Evolutionary conservation across 495 filamentous ascomycete genomes (phyloP).

Genomic region (Darksidea phi): DNA sequence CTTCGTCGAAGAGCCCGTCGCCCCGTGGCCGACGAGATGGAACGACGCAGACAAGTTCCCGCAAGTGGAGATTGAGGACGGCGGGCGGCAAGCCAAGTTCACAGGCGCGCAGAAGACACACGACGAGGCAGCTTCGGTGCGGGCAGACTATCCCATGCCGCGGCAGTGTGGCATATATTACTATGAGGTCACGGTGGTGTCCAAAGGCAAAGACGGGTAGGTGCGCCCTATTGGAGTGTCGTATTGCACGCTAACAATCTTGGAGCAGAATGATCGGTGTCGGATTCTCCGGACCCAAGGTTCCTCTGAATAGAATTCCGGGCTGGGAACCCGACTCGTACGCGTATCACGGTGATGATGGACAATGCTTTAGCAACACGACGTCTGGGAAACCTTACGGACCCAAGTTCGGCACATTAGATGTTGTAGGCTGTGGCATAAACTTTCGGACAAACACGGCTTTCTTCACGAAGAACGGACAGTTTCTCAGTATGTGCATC

Average conservation of each 20-base stretch:
- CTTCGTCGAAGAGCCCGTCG: conserved; percentile 53
- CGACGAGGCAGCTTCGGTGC: conserved; percentile 81
- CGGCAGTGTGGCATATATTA: conserved; percentile 92
- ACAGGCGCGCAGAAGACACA: conserved; percentile 57
- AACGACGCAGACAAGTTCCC: conserved; percentile 70
- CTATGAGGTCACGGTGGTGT: conserved; percentile 86
- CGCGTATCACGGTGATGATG: conserved; percentile 98
- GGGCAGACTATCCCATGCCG: conserved; percentile 89
- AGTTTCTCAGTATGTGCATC: conserved; percentile 61
- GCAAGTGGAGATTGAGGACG: conserved; percentile 70
- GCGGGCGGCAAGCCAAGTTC: conserved; percentile 79
- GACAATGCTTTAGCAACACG: conserved; percentile 75
- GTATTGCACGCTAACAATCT: conserved; percentile 28
- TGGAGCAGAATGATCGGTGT: conserved; percentile 70
- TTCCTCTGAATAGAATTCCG: conserved; percentile 75
- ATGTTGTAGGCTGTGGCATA: conserved; percentile 88
- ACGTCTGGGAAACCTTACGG: conserved; percentile 76
- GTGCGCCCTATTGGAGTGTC: conserved; percentile 20
- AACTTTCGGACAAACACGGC: conserved; percentile 86
- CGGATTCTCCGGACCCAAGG: conserved; percentile 76
- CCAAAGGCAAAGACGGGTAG: conserved; percentile 84
- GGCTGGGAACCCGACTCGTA: conserved; percentile 96
- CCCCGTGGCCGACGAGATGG: conserved; percentile 79
- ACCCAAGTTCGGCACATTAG: conserved; percentile 66
- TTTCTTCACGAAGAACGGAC: conserved; percentile 95